Evolutionary conservation across 2,329 filamentous ascomycete species (phyloP), one percentile per base, ranked within the genome.

Genomic region (Phaeosphaeria sp.): DNA sequence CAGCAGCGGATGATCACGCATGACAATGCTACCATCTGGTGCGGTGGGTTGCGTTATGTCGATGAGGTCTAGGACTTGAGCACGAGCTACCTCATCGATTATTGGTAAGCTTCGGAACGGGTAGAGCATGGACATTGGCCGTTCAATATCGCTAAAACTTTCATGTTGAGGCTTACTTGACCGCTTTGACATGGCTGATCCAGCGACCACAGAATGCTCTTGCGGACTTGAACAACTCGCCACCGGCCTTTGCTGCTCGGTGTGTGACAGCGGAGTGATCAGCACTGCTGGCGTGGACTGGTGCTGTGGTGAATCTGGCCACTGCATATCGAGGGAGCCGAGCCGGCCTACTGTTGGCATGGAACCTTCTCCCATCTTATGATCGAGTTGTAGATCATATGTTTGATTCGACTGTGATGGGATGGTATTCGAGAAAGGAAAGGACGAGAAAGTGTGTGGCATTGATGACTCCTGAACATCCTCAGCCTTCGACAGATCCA

Each of bases 1-100:
- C 2, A 89, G 72, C 0, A 87, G 71, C 0, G 82, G 81, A 36
- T 87, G 80, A 6, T 84, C 79, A 18, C 78, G 69, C n/a, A 78
- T 78, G 46, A 84, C 78, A 10, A 75, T 69, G 25, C 78, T 73
- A 1, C 82, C 81, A 53, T 84, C 81, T 4, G 84, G 81, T 0
- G 79, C 79, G 1, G 76, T 75, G 0, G 85, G 83, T 10, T 80
- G 78, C 11, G 82, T 79, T 1, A 79, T 74, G n/a, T 82, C 79
- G 27, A 88, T 77, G 0, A 87, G 71, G n/a, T 81, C 76, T 2
- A 89, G 62, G 0, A 87, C 56, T 22, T 76, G 74, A 42, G 77
- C 68, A 13, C 81, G 73, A 23, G 79, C 71, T 18, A 75, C 60
- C 25, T 82, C 79, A 47, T 81, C 77, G 2, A 84, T 78, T 15